A percentile compares a stretch with the other conserved stretches of the same genome.
phyloP scores from a whole-genome alignment of 2,329 filamentous ascomycete species.

The Trichoderma cornu-damae region DNA sequence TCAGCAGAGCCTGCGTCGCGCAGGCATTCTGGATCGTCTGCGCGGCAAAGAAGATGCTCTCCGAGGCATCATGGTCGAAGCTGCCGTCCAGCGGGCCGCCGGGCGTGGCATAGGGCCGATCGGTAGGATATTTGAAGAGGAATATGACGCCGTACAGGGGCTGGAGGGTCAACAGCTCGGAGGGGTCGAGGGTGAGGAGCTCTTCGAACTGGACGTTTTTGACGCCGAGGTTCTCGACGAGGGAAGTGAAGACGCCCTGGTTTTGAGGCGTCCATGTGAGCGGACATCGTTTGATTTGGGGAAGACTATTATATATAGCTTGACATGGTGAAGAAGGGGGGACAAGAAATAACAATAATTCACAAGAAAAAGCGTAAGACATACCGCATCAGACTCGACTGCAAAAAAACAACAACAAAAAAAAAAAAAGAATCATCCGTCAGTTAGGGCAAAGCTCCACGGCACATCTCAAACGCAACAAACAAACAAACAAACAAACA shows the following conservation, averaged over 20 bases:
- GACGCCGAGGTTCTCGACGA: conserved; percentile 86
- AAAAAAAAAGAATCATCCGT: neutral
- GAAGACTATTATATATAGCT: too few species aligned
- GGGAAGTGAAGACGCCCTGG: conserved; percentile 91
- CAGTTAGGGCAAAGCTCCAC: neutral
- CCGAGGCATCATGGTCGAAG: conserved; percentile 70
- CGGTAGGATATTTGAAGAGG: conserved; percentile 91
- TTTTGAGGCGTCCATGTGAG: neutral
- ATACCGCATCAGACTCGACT: conserved; percentile 91
- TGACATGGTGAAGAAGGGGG: neutral
- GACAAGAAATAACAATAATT: too few species aligned
- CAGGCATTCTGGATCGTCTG: conserved; percentile 99
- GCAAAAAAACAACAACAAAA: too few species aligned
- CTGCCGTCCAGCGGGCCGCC: conserved; percentile 71
- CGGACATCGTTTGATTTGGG: neutral
- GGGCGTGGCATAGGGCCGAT: conserved; percentile 54
- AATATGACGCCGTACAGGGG: conserved; percentile 95
- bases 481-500: too few species aligned
- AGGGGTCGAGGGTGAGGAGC: conserved; percentile 79
- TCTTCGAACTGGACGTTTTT: conserved; percentile 96
- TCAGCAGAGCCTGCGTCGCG: conserved; percentile 90
- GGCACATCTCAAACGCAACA: neutral
- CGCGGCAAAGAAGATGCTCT: conserved; percentile 84
- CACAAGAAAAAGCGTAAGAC: neutral
- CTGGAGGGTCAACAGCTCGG: conserved; percentile 63